These are phyloP conservation scores for Xenoacremonium recifei DNA, from an alignment of 2,329 filamentous ascomycete species.

Conservation along the genomic window DNA sequence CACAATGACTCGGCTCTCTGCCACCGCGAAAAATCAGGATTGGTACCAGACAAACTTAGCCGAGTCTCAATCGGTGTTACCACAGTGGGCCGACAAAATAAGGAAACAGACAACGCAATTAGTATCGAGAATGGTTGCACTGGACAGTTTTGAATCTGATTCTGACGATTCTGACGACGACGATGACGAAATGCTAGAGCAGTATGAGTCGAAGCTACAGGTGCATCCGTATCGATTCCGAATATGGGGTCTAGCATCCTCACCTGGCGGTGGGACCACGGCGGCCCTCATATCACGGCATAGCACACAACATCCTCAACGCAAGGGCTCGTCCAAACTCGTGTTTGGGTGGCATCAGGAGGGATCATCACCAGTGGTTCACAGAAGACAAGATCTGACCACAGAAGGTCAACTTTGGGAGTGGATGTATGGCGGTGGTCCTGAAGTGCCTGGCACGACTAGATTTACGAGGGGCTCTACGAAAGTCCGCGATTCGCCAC, in stretches of 20 bases:
- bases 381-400: constrained; percentile 22
- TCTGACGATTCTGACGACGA: constrained; percentile 31
- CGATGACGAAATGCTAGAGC: constrained; percentile 29
- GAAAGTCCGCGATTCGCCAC: constrained; percentile 16
- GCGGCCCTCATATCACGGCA: constrained; percentile 51
- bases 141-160: constrained; percentile 34
- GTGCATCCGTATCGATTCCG: constrained; percentile 50
- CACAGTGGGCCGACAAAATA: constrained; percentile 50
- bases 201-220: constrained; percentile 36
- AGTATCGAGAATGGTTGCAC: constrained; percentile 45
- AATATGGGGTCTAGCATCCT: constrained; percentile 52
- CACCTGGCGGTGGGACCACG: constrained; percentile 50
- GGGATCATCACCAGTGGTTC: neutral
- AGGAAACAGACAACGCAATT: constrained; percentile 41
- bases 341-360: constrained; percentile 34
- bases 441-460: constrained; percentile 42
- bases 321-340: constrained; percentile 36
- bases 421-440: constrained; percentile 57
- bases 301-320: constrained; percentile 47
- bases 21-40: constrained; percentile 47
- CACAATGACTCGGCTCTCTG: constrained; percentile 52
- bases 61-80: constrained; percentile 21
- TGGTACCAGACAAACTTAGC: constrained; percentile 55
- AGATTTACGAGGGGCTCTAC: constrained; percentile 14
- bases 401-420: constrained; percentile 57